Percentiles rank a stretch among this genome's conserved stretches.
These are phyloP conservation scores for Blepharisma stoltei DNA, from an alignment of 73 alveolate species.

Conservation along the genomic window DNA sequence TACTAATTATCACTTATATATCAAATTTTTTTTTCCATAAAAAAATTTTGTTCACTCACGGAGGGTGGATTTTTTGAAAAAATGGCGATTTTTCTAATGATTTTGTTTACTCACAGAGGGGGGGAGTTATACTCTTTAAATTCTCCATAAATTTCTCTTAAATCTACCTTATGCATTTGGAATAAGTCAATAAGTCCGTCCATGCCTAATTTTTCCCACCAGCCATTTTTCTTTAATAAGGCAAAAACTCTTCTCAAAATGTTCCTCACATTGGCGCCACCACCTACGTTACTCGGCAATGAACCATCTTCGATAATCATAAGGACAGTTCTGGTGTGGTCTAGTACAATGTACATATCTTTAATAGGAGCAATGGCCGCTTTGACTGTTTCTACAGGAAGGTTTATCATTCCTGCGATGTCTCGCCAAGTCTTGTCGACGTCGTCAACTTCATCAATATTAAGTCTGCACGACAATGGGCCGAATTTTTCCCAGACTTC, in stretches of 20 bases:
- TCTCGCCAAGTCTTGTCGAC: slow-evolving; percentile 90
- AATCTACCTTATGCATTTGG: slow-evolving; percentile 83
- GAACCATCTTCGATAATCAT: slow-evolving; percentile 94
- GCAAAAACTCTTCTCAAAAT: slow-evolving; percentile 95
- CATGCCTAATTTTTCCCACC: slow-evolving; percentile 93
- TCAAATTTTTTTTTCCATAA: too few species aligned
- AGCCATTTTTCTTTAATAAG: slow-evolving; percentile 82
- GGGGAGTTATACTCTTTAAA: slow-evolving; percentile 90
- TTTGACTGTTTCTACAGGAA: slow-evolving; percentile 76
- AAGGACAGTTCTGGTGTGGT: slow-evolving; percentile 94
- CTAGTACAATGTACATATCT: slow-evolving; percentile 92
- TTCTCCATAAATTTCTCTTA: slow-evolving; percentile 88
- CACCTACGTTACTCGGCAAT: slow-evolving; percentile 97
- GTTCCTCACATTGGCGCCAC: slow-evolving; percentile 98
- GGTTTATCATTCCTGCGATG: slow-evolving; percentile 79
- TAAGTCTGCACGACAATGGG: slow-evolving; percentile 90
- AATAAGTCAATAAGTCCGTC: slow-evolving; percentile 85
- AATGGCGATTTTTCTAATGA: too few species aligned
- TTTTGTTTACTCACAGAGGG: too few species aligned
- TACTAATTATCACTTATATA: too few species aligned
- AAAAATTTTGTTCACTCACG: too few species aligned
- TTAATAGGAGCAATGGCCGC: slow-evolving; percentile 83
- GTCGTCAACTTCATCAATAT: slow-evolving; percentile 95
- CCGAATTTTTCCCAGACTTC: slow-evolving; percentile 96
- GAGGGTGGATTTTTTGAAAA: too few species aligned